Base-by-base conservation (phyloP, 257 asterid genomes). In the Solanum gracilifrons region DNA sequence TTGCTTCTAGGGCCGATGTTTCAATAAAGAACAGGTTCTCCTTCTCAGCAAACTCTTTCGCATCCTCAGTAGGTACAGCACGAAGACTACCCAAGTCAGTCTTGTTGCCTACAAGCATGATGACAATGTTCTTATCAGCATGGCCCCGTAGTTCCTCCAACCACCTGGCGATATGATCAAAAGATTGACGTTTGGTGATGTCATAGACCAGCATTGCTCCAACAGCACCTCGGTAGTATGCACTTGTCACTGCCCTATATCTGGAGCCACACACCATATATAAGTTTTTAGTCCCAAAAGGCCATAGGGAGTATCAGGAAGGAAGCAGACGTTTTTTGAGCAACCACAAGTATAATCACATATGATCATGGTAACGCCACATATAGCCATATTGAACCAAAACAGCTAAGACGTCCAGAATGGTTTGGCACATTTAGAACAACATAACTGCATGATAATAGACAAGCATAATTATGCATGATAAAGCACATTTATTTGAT, bases 191-290 rank as follows among this genome's bases (percentile, higher is more conserved):
- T 74, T 92, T 96, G 86, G 95, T 91, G 88, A 96, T 94, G 88
- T 96, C 99, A 86, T 95, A 96, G 23, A 94, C 98, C 83, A 96
- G 95, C 99, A 96, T 91, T 72, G 99, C 99, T 84, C 99, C 99
- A 32, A 95, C 93, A 80, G 99, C 98, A 88, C 99, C 98, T 93
- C 99, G 91, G 92, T 96, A 96, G 83, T 96, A 96, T 4, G 99
- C 99, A 90, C 95, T 96, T 13, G 99, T 96, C 64, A 95, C 99
- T 62, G 99, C 99, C 73, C 99, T 90, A 73, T 96, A 96, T 89
- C 99, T 96, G 95, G 89, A 88, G 82, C 27, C 89, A 82, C 69
- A 85, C 43, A 6, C 55, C 88, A 72, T 12, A 69, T 3, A 39
- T 48, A 48, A 82, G 69, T 29, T 82, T 29, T 18, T 13, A 9